Conservation (phyloP, 192 early-diverging fungal genomes). For the Lunasporangiospora selenospora region DNA sequence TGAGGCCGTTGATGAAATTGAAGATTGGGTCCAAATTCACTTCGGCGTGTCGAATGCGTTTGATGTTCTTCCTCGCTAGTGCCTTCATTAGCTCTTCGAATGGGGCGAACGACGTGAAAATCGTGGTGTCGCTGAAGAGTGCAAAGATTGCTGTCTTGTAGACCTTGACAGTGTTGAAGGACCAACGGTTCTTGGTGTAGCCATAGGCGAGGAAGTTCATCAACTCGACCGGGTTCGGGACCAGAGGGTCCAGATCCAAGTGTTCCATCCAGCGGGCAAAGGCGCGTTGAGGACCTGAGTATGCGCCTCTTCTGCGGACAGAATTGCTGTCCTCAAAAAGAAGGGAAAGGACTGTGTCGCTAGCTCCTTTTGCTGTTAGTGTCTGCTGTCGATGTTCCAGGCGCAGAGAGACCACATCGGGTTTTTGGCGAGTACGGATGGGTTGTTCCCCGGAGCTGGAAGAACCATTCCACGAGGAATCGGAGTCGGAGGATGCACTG, state of each 20-base stretch:
- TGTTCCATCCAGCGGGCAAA: conserved; percentile 7
- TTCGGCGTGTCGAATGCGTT: conserved; percentile 7
- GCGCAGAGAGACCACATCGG: conserved; percentile 12
- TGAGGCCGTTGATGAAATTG: neutral
- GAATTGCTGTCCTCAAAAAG: conserved; percentile 7
- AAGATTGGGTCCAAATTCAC: conserved; percentile 6
- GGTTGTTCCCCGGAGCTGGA: neutral
- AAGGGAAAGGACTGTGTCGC: conserved; percentile 1
- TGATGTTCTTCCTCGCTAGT: conserved; percentile 6
- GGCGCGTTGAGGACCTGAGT: neutral
- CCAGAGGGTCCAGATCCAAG: neutral
- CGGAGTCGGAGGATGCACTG: neutral
- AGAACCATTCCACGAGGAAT: conserved; percentile 1
- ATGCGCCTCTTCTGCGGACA: neutral
- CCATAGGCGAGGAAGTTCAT: conserved; percentile 18
- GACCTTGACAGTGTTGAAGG: neutral
- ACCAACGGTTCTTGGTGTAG: neutral
- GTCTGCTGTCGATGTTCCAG: conserved; percentile 4
- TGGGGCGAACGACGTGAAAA: conserved; percentile 2
- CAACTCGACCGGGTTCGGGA: conserved; percentile 2
- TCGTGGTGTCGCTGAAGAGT: conserved; percentile 6
- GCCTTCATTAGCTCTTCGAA: conserved; percentile 7
- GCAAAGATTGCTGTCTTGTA: conserved; percentile 16
- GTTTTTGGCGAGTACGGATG: neutral
- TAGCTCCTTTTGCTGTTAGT: neutral